Evolutionary conservation across 1,139 yeast genomes (phyloP), one percentile per base, ranked within the genome.

Genomic region (Taphrina pruni): DNA sequence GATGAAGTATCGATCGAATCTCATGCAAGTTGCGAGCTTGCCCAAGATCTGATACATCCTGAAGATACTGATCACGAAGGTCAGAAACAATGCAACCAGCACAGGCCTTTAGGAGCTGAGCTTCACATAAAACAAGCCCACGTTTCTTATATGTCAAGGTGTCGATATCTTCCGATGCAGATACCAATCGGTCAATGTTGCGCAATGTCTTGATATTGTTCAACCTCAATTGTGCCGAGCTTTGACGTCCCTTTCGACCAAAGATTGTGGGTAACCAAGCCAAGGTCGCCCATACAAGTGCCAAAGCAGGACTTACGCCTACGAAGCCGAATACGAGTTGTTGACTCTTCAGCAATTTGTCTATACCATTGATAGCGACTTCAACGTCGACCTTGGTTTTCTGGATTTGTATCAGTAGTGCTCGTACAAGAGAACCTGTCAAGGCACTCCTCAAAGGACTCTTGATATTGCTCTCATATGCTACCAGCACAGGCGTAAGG

Each of bases 361-460:
- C 98, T 72, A 94, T 93, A 8, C 98, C 98, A 74, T 84, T 87
- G 72, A 94, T 85, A 0, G 97, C 98, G 8, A 92, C 82, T 45
- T 90, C 94, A 2, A 97, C 97, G 77, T 94, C 99, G 14, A 94
- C 97, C 79, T 94, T 94, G 14, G 97, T 89, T 79, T 94, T 94
- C 77, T 94, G 99, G 9, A 94, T 82, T 78, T 94, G 98, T 71
- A 94, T 93, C 74, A 94, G 79, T 60, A 94, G 79, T 12, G 94
- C 87, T 65, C 97, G 83, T 8, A 92, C 79, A 72, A 94, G 82
- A 66, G 87, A 85, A 2, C 98, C 99, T 8, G 81, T 79, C 5
- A 90, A 73, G 0, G 83, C 74, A 51, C 88, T 87, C 70, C 81
- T 83, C 66, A 92, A 77, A 0, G 98, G 98, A 11, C 82, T 79